A percentile compares a stretch with the other conserved stretches of the same genome.
Evolutionary conservation across 805 yeast genomes (phyloP).

Genomic region (Vanderwaltozyma yarrowii): DNA sequence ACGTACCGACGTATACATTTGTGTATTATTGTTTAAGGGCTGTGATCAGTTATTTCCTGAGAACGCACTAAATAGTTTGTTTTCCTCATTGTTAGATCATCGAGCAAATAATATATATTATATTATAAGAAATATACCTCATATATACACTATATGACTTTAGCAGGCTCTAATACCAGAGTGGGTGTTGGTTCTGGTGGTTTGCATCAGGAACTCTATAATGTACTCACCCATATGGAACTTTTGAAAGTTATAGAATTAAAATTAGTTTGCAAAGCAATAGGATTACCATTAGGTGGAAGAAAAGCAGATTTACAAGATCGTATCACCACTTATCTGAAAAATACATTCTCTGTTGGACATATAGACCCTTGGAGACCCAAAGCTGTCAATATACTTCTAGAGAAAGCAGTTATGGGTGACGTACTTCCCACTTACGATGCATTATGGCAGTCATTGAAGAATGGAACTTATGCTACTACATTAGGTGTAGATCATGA

Average conservation of each 20-base stretch:
- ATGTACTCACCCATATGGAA: conserved; percentile 26
- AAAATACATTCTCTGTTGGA: conserved; percentile 32
- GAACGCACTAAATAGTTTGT: too few species aligned
- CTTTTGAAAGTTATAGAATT: conserved; percentile 41
- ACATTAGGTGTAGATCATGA: conserved; percentile 20
- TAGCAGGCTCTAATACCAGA: too few species aligned
- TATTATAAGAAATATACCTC: too few species aligned
- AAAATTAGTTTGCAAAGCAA: conserved; percentile 41
- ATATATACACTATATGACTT: too few species aligned
- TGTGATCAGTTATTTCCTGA: too few species aligned
- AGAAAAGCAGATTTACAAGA: conserved; percentile 51
- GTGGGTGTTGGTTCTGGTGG: conserved; percentile 23
- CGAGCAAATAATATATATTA: too few species aligned
- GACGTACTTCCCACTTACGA: conserved; percentile 34
- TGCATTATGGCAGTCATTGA: conserved; percentile 18
- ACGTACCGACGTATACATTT: too few species aligned
- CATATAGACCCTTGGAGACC: conserved; percentile 36
- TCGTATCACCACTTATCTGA: conserved; percentile 39
- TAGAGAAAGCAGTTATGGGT: conserved; percentile 28
- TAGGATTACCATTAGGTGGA: conserved; percentile 44
- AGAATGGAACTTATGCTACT: conserved; percentile 15
- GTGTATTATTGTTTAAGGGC: too few species aligned
- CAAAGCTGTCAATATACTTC: conserved; percentile 35
- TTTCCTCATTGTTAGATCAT: too few species aligned
- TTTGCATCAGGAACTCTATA: conserved; percentile 21